Percentiles rank a stretch among this genome's conserved stretches.
phyloP scores from a whole-genome alignment of 306 rosid genomes.

The Gillenia trifoliata region DNA sequence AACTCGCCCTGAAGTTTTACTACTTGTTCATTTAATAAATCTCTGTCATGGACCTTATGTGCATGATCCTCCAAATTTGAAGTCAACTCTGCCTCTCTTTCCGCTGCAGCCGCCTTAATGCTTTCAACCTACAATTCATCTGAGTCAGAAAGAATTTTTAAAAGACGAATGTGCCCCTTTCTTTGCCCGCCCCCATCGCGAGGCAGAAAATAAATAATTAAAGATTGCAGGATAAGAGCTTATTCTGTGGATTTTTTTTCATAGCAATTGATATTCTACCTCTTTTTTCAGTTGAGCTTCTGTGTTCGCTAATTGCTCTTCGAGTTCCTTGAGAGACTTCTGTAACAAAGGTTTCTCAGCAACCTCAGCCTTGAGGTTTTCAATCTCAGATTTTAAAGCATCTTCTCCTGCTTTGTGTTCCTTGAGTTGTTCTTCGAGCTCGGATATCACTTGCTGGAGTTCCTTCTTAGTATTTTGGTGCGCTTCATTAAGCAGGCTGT shows the following conservation, averaged over 20 bases:
- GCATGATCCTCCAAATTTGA: conserved; percentile 62
- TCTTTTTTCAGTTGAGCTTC: conserved; percentile 62
- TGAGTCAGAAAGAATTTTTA: conserved; percentile 14
- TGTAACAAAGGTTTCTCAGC: conserved; percentile 59
- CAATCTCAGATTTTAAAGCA: conserved; percentile 51
- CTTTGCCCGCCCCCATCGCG: neutral
- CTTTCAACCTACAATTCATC: conserved; percentile 49
- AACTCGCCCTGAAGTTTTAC: conserved; percentile 63
- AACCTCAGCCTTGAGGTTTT: conserved; percentile 55
- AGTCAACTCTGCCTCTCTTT: conserved; percentile 54
- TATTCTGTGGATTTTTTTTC: neutral
- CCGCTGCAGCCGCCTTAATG: conserved; percentile 47
- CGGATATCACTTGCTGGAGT: conserved; percentile 51
- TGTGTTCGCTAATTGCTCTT: conserved; percentile 49
- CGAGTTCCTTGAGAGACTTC: conserved; percentile 51
- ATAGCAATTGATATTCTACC: conserved; percentile 41
- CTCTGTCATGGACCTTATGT: conserved; percentile 40
- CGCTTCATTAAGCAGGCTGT: conserved; percentile 64
- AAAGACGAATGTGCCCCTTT: neutral
- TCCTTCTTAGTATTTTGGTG: conserved; percentile 64
- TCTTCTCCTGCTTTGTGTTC: conserved; percentile 56
- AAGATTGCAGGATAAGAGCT: neutral
- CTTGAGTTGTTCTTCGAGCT: conserved; percentile 68
- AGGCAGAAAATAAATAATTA: neutral
- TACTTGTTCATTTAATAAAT: conserved; percentile 52